phyloP scores from a whole-genome alignment of 78 protist species.

The Polysphondylium violaceum region DNA sequence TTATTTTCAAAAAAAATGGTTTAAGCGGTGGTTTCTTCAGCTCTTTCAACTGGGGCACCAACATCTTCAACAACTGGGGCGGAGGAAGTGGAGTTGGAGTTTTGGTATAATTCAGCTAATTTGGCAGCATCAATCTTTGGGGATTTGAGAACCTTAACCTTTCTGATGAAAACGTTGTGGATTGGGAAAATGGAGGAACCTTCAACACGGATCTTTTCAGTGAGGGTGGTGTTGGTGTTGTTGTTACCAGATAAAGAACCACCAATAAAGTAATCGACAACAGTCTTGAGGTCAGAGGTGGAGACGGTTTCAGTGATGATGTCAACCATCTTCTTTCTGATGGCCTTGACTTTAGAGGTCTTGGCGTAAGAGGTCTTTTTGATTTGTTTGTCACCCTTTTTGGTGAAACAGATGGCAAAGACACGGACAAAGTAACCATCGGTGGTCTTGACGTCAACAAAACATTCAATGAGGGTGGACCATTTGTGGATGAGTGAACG shows the following conservation, averaged over 20 bases:
- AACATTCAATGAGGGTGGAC: constrained; percentile 97
- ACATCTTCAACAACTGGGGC: constrained; percentile 59
- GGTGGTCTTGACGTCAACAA: constrained; percentile 93
- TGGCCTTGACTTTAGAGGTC: constrained; percentile 90
- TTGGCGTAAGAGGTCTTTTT: constrained; percentile 97
- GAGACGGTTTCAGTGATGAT: constrained; percentile 92
- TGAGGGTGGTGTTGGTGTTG: constrained; percentile 76
- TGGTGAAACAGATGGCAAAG: constrained; percentile 98
- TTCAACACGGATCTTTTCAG: constrained; percentile 94
- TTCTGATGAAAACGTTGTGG: constrained; percentile 96
- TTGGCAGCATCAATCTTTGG: constrained; percentile 93
- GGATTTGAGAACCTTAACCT: constrained; percentile 96
- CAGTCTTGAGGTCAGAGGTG: constrained; percentile 76
- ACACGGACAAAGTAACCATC: constrained; percentile 97
- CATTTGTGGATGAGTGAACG: constrained; percentile 96
- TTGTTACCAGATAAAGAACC: neutral
- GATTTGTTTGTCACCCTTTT: constrained; percentile 84
- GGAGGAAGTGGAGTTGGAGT: neutral
- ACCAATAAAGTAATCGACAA: constrained; percentile 92
- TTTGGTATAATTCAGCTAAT: constrained; percentile 70
- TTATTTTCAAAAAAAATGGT: too few species aligned
- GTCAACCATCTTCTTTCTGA: constrained; percentile 97
- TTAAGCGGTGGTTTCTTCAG: constrained; percentile 40
- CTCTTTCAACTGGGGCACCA: constrained; percentile 61
- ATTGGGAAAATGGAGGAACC: constrained; percentile 96